Base-by-base conservation (phyloP, 768 basidiomycete genomes). In the Lactarius hatsudake region DNA sequence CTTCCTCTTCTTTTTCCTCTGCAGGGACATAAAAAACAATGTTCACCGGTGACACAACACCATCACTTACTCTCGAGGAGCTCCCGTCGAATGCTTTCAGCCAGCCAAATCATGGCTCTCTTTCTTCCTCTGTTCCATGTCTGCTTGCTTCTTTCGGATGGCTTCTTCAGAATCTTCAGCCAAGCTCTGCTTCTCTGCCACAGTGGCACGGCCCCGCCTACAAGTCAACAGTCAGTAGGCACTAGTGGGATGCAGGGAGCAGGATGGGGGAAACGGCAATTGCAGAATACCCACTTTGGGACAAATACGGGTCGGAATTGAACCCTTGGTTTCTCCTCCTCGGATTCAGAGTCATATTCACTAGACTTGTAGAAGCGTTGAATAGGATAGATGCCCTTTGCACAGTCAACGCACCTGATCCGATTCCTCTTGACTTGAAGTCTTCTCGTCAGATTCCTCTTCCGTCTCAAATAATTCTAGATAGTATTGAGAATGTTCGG, bases 251-350 rank as follows among this genome's bases (percentile, higher is more conserved):
- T 43, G 55, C 9, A 13, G 7, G 53, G 20, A 15, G 57, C 17
- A 42, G 61, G 53, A 56, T 59, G 36, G 20, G 55, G 23, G 28
- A 34, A 57, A 38, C 63, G 40, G 51, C 8, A 38, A 12, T 13
- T 20, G 42, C 2, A 59, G n/a, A 36, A 57, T 10, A 78, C 89
- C 66, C 74, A 96, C 96, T 98, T 98, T 63, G 92, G 92, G 20
- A 98, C 86, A 76, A 98, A 99, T 0, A 96, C 91, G 2, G 97
- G 97, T 69, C 96, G 83, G 77, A 96, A 94, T 69, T 88, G 86
- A 7, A 86, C 79, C 75, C 91, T 89, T 5, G 87, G 85, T 54
- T 85, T 81, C 75, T 89, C 87, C 65, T 91, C 92, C 73, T 94
- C 93, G 5, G 70, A 71, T 56, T 93, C 92, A 0, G 88, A 90